Conservation (phyloP, 495 filamentous ascomycete genomes). For the Penicillium steckii region DNA sequence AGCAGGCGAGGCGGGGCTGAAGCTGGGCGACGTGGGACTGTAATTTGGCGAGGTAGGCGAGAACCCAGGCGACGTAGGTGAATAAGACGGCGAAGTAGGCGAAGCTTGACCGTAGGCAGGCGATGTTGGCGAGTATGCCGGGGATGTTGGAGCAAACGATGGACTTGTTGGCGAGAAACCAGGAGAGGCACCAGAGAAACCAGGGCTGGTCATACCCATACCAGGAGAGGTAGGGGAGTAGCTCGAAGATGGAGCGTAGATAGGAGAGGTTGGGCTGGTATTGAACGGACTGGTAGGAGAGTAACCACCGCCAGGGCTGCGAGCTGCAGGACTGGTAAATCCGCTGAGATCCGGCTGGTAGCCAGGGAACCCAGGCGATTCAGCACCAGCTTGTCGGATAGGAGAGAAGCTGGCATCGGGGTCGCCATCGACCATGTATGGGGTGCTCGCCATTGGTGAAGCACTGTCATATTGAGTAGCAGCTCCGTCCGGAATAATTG, state of each 20-base stretch:
- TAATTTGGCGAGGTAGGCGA: conserved; percentile 70
- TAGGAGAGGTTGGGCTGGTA: conserved; percentile 73
- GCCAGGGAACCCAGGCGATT: conserved; percentile 69
- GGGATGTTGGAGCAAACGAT: conserved; percentile 70
- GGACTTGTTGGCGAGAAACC: conserved; percentile 67
- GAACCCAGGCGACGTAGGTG: conserved; percentile 81
- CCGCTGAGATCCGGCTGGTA: conserved; percentile 58
- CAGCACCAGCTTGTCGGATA: conserved; percentile 72
- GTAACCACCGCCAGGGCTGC: conserved; percentile 59
- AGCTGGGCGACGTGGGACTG: conserved; percentile 62
- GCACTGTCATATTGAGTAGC: conserved; percentile 93
- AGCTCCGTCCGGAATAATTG: conserved; percentile 70
- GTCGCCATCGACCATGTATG: conserved; percentile 72
- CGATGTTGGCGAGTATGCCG: conserved; percentile 82
- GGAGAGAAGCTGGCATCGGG: conserved; percentile 86
- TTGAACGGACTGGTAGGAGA: conserved; percentile 76
- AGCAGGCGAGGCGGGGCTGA: conserved; percentile 59
- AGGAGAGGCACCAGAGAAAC: conserved; percentile 46
- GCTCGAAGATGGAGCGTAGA: conserved; percentile 71
- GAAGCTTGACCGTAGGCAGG: conserved; percentile 65
- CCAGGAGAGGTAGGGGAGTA: conserved; percentile 65
- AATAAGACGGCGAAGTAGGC: conserved; percentile 71
- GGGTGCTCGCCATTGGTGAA: conserved; percentile 80
- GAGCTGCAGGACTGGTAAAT: conserved; percentile 25
- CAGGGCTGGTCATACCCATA: conserved; percentile 57